phyloP scores from a whole-genome alignment of 2,329 filamentous ascomycete species.

The Pseudocercospora ulei region DNA sequence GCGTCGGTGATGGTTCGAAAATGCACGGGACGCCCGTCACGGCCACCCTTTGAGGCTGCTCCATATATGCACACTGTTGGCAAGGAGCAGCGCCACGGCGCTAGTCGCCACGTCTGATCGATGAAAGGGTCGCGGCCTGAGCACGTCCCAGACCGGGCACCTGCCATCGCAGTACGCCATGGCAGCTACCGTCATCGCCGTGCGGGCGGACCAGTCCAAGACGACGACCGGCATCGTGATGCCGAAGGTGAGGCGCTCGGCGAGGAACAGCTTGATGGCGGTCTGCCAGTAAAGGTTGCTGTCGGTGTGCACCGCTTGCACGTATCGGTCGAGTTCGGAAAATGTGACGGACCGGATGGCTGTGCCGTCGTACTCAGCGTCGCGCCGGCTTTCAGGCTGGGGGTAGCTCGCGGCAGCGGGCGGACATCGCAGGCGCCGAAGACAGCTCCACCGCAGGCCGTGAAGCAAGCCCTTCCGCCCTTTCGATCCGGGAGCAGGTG shows the following conservation, averaged over 20 bases:
- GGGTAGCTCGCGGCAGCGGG: conserved; percentile 37
- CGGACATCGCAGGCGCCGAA: conserved; percentile 36
- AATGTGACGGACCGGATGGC: conserved; percentile 36
- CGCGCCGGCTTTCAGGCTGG: conserved; percentile 9
- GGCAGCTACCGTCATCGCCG: conserved; percentile 21
- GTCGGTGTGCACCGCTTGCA: conserved; percentile 23
- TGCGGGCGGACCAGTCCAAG: conserved; percentile 26
- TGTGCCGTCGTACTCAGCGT: conserved; percentile 12
- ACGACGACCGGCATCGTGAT: conserved; percentile 32
- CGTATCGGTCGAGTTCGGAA: conserved; percentile 38
- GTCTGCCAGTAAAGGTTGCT: conserved; percentile 34
- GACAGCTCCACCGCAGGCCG: conserved; percentile 34
- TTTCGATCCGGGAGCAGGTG: background rate
- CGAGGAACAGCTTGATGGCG: conserved; percentile 38
- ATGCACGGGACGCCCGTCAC: too few species aligned
- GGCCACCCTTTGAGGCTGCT: conserved; percentile 27
- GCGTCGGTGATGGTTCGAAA: conserved; percentile 37
- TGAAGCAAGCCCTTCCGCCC: conserved; percentile 13
- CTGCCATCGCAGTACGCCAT: conserved; percentile 23
- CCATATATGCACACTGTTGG: conserved; percentile 31
- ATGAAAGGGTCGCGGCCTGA: conserved; percentile 24
- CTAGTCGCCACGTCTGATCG: conserved; percentile 20
- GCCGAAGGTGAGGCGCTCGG: conserved; percentile 36
- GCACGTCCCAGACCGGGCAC: conserved; percentile 22
- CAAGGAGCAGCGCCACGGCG: conserved; percentile 19